phyloP scores from a whole-genome alignment of 164 flowering plant genomes.

The Tinospora cordifolia region DNA sequence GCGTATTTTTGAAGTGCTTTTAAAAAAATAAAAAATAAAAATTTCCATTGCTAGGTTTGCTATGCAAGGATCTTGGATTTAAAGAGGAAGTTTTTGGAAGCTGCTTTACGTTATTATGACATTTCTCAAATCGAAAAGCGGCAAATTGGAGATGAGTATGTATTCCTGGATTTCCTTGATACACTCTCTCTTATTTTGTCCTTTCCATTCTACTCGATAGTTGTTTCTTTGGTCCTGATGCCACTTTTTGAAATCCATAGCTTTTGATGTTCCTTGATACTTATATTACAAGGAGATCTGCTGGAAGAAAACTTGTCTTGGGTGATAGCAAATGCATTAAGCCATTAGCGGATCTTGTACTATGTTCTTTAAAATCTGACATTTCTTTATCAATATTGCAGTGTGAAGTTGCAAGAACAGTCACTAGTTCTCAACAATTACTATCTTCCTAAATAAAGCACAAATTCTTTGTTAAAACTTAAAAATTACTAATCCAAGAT shows the following conservation, averaged over 20 bases:
- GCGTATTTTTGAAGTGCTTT: background rate
- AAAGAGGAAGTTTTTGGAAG: conserved; percentile 94
- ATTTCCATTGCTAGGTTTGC: conserved; percentile 54
- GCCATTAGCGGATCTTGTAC: too few relatives aligned
- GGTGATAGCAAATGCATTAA: too few relatives aligned
- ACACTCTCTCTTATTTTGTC: background rate
- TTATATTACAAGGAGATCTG: background rate
- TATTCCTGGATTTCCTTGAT: background rate
- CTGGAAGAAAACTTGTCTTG: background rate
- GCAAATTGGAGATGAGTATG: conserved; percentile 96
- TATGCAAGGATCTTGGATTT: conserved; percentile 92
- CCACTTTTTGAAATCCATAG: background rate
- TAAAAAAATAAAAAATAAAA: too few relatives aligned
- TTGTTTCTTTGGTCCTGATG: background rate
- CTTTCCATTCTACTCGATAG: background rate
- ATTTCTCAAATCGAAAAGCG: conserved; percentile 95
- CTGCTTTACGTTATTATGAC: conserved; percentile 94
- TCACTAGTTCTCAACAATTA: too few relatives aligned
- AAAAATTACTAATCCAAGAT: too few relatives aligned
- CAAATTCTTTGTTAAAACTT: too few relatives aligned
- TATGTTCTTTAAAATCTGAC: too few relatives aligned
- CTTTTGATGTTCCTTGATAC: background rate
- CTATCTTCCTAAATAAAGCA: too few relatives aligned
- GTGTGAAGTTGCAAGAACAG: background rate
- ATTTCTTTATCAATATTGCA: too few relatives aligned